Evolutionary conservation across 2,329 filamentous ascomycete species (phyloP).

Genomic region (Neopestalotiopsis sp.): DNA sequence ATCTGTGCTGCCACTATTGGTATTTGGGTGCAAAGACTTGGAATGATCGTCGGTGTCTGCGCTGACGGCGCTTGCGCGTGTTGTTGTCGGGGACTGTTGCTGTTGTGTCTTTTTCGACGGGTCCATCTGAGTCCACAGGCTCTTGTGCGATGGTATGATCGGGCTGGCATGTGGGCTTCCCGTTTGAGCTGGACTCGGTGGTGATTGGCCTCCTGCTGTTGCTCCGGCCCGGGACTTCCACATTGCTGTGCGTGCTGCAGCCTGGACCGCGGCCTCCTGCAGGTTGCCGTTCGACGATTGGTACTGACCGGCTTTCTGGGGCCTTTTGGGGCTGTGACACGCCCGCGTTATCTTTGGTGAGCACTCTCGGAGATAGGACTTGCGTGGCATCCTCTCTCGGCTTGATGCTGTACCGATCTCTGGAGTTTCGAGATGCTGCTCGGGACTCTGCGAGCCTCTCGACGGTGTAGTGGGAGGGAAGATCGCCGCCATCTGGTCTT

Average conservation of each 20-base stretch:
- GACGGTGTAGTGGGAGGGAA: constrained; percentile 32
- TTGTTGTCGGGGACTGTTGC: background rate
- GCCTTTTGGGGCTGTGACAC: background rate
- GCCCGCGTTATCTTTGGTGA: constrained; percentile 2
- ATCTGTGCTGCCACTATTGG: constrained; percentile 7
- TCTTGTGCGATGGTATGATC: constrained; percentile 2
- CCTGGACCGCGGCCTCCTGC: constrained; percentile 28
- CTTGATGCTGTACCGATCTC: constrained; percentile 31
- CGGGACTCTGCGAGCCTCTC: constrained; percentile 33
- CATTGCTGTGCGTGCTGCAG: constrained; percentile 32
- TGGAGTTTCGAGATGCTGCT: constrained; percentile 29
- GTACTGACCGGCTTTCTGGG: constrained; percentile 20
- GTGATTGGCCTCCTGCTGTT: constrained; percentile 20
- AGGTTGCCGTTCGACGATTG: constrained; percentile 18
- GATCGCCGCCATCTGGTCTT: constrained; percentile 21
- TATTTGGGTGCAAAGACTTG: constrained; percentile 12
- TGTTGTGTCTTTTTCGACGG: background rate
- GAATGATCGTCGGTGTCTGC: constrained; percentile 30
- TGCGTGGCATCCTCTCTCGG: constrained; percentile 20
- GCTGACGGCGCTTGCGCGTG: constrained; percentile 18
- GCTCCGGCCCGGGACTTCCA: constrained; percentile 28
- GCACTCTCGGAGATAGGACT: constrained; percentile 10
- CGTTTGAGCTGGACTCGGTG: constrained; percentile 21
- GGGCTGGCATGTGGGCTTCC: constrained; percentile 20
- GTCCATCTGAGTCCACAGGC: constrained; percentile 8